Conservation (phyloP, 1,284 basidiomycete species). For the Coriolopsis trogii region DNA sequence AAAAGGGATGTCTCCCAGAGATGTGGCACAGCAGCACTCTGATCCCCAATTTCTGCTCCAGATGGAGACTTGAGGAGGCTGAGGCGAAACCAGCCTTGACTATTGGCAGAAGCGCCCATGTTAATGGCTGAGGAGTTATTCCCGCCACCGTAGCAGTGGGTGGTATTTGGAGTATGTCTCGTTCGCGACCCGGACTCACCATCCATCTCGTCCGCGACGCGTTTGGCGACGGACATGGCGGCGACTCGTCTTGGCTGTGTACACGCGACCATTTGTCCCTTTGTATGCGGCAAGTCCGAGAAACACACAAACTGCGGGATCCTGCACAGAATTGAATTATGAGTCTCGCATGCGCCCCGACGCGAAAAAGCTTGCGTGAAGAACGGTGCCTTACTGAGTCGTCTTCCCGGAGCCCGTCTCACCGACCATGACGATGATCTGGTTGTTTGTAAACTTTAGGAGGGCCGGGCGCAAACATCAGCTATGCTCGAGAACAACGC, state of each 20-base stretch:
- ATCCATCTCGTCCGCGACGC: conserved; percentile 99
- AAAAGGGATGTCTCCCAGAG: no score
- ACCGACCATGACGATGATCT: conserved; percentile 95
- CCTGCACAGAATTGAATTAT: conserved; percentile 20
- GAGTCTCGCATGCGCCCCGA: background rate
- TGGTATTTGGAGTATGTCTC: background rate
- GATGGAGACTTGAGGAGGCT: no score
- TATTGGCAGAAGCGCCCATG: no score
- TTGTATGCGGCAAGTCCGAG: conserved; percentile 88
- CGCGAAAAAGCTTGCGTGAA: background rate
- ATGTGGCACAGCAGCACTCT: no score
- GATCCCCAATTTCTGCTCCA: no score
- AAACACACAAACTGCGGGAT: conserved; percentile 97
- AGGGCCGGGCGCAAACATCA: conserved; percentile 39
- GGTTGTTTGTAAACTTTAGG: conserved; percentile 78
- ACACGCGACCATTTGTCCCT: conserved; percentile 92
- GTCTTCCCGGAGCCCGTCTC: conserved; percentile 99
- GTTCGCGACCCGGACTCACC: conserved; percentile 61
- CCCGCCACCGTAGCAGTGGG: no score
- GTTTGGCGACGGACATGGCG: conserved; percentile 97
- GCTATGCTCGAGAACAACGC: conserved; percentile 28
- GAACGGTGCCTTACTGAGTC: conserved; percentile 80
- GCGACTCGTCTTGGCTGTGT: conserved; percentile 98
- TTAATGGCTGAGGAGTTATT: no score
- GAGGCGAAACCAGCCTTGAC: no score